A percentile compares a stretch with the other conserved stretches of the same genome.
Conservation (phyloP, 2,329 filamentous ascomycete species). For the Orbilia ellipsospora region DNA sequence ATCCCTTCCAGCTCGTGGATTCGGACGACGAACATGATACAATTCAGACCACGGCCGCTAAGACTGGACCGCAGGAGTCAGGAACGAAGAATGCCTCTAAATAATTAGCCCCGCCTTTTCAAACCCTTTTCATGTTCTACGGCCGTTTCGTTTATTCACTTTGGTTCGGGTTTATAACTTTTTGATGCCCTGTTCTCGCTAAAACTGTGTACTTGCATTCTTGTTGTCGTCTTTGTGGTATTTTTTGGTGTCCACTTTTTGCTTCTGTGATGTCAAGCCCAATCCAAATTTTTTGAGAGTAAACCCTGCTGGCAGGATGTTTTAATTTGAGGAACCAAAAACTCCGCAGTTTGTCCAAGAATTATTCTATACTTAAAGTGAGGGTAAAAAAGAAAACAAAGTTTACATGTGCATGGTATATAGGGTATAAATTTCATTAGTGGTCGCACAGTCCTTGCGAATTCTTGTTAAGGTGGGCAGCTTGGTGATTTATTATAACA, state of each 20-base stretch:
- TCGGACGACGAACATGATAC: slow-evolving; percentile 92
- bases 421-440: too few relatives aligned
- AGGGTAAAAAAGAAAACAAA: too few relatives aligned
- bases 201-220: too few relatives aligned
- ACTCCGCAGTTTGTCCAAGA: too few relatives aligned
- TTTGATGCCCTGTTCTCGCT: too few relatives aligned
- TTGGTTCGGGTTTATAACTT: not conserved
- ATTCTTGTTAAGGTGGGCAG: too few relatives aligned
- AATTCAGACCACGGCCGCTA: slow-evolving; percentile 66
- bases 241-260: not conserved
- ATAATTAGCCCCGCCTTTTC: slow-evolving; percentile 1
- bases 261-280: not conserved
- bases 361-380: too few relatives aligned
- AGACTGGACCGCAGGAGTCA: slow-evolving; percentile 56
- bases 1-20: slow-evolving; percentile 95
- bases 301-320: too few relatives aligned
- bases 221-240: not conserved
- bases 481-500: too few relatives aligned
- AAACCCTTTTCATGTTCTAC: not conserved
- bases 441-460: too few relatives aligned
- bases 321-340: too few relatives aligned
- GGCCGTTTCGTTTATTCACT: not conserved
- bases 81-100: slow-evolving; percentile 40
- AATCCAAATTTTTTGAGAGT: not conserved
- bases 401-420: too few relatives aligned